Percentiles rank a stretch among this genome's conserved stretches.
These are phyloP conservation scores for Bertia moriformis DNA, from an alignment of 2,329 filamentous ascomycete genomes.

Conservation along the genomic window DNA sequence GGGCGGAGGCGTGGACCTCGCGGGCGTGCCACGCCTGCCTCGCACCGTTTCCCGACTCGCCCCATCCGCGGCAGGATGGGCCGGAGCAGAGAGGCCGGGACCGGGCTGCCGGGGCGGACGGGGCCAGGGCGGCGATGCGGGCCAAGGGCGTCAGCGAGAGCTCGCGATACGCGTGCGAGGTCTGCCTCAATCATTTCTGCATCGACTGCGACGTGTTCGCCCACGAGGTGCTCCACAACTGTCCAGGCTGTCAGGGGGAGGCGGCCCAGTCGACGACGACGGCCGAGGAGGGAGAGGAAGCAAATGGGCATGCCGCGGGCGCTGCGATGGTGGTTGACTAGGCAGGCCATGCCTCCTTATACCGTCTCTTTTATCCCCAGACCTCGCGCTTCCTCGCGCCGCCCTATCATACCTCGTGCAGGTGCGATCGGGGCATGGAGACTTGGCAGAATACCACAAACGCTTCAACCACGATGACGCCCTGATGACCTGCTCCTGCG, in stretches of 20 bases:
- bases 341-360: not conserved
- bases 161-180: slow-evolving; percentile 73
- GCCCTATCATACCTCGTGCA: no score
- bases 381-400: no score
- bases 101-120: slow-evolving; percentile 1
- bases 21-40: slow-evolving; percentile 68
- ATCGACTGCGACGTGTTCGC: slow-evolving; percentile 95
- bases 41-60: slow-evolving; percentile 47
- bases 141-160: slow-evolving; percentile 66
- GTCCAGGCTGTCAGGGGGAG: slow-evolving; percentile 64
- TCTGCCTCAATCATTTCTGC: slow-evolving; percentile 85
- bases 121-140: slow-evolving; percentile 3
- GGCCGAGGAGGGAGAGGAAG: no score
- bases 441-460: no score
- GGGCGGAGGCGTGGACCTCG: slow-evolving; percentile 52
- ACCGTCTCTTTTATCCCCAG: no score
- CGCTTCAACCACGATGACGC: no score
- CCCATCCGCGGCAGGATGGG: slow-evolving; percentile 6
- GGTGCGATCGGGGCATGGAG: no score
- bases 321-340: not conserved
- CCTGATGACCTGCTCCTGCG: no score
- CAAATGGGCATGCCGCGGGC: no score
- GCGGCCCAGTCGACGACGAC: slow-evolving; percentile 2
- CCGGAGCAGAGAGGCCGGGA: slow-evolving; percentile 1
- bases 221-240: slow-evolving; percentile 90